Conservation (phyloP, 306 rosid genomes). For the Coriaria nepalensis region DNA sequence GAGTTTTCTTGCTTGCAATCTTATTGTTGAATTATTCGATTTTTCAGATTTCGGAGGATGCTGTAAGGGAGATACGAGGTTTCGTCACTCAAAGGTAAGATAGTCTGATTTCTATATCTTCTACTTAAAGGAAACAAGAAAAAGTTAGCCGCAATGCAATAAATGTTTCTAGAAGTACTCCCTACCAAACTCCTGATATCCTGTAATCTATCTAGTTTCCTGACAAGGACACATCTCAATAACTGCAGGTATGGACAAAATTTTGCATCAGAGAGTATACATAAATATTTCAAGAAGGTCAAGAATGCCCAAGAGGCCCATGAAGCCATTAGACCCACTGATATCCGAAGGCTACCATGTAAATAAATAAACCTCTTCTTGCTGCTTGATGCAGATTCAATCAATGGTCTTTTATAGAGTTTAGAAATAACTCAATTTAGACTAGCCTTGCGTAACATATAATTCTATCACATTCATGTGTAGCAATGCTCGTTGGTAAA, state of each 20-base stretch:
- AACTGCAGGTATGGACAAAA: constrained; percentile 68
- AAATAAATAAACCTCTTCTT: no score
- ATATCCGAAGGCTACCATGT: constrained; percentile 74
- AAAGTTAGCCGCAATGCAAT: no score
- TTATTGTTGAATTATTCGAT: constrained; percentile 16
- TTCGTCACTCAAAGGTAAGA: constrained; percentile 67
- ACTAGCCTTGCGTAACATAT: no score
- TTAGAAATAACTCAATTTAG: no score
- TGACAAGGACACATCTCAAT: no score
- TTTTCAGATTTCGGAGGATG: constrained; percentile 79
- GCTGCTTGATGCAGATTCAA: no score
- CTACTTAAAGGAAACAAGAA: constrained; percentile 10
- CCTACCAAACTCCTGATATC: no score
- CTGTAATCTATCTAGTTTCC: no score
- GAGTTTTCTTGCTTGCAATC: constrained; percentile 1
- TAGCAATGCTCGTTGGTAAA: no score
- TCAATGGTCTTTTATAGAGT: no score
- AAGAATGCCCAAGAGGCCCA: constrained; percentile 99
- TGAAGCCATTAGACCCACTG: constrained; percentile 96
- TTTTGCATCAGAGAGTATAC: constrained; percentile 44
- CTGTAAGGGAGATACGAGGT: constrained; percentile 56
- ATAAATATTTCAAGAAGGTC: constrained; percentile 79
- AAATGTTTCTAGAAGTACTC: no score
- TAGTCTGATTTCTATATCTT: constrained; percentile 10
- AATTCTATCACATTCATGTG: no score